Evolutionary conservation across 1,284 basidiomycete species (phyloP).

Genomic region (Ustilago xerochloae): DNA sequence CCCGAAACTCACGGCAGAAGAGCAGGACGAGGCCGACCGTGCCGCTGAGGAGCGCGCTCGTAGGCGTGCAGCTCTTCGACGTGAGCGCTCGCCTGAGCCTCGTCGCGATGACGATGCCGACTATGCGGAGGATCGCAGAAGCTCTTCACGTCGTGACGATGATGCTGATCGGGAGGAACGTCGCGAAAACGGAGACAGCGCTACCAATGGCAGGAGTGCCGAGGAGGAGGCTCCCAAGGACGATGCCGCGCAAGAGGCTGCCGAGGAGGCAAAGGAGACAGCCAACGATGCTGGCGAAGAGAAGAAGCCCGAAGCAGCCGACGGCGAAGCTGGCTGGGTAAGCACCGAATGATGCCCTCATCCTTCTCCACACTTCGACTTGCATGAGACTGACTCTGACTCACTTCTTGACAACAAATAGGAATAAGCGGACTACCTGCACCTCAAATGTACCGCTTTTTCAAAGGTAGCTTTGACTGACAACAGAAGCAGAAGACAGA

Average conservation of each 20-base stretch:
- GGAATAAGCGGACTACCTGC: too few relatives aligned
- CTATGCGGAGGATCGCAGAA: slow-evolving; percentile 38
- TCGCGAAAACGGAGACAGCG: slow-evolving; percentile 30
- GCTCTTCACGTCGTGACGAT: slow-evolving; percentile 28
- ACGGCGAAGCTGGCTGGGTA: slow-evolving; percentile 11
- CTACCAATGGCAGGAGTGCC: slow-evolving; percentile 11
- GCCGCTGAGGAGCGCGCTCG: slow-evolving; percentile 50
- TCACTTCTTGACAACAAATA: neutral
- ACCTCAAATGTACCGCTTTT: too few relatives aligned
- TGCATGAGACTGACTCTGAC: slow-evolving; percentile 4
- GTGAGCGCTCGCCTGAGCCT: slow-evolving; percentile 43
- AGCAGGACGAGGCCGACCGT: slow-evolving; percentile 48
- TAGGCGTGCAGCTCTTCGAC: slow-evolving; percentile 35
- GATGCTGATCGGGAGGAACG: slow-evolving; percentile 32
- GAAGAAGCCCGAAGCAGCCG: slow-evolving; percentile 11
- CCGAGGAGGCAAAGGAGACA: slow-evolving; percentile 7
- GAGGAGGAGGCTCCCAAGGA: slow-evolving; percentile 19
- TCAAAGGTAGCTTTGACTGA: too few relatives aligned
- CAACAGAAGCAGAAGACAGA: too few relatives aligned
- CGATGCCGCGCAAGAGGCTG: slow-evolving; percentile 7
- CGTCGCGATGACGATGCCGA: slow-evolving; percentile 35
- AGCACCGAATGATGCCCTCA: slow-evolving; percentile 6
- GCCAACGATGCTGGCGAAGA: slow-evolving; percentile 12
- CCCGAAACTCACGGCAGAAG: slow-evolving; percentile 31
- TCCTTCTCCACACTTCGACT: neutral